Conservation (phyloP, 345 rosid species). For the Citrus maxima region DNA sequence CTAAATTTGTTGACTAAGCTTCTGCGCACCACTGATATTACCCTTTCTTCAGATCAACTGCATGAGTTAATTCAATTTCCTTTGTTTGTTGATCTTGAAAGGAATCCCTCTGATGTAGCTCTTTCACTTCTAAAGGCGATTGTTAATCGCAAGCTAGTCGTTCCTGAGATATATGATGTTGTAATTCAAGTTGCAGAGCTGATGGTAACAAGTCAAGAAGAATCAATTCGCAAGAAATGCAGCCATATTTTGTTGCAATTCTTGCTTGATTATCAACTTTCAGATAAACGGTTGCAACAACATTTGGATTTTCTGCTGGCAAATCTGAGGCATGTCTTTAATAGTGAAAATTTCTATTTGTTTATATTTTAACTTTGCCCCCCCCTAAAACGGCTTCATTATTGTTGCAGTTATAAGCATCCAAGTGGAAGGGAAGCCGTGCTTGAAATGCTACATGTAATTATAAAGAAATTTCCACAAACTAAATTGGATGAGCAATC, state of each 20-base stretch:
- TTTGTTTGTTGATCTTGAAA: conserved; percentile 76
- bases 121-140: conserved; percentile 79
- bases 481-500: conserved; percentile 59
- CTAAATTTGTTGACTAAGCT: conserved; percentile 77
- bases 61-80: conserved; percentile 72
- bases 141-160: conserved; percentile 69
- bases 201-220: conserved; percentile 84
- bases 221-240: conserved; percentile 68
- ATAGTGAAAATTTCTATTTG: not conserved
- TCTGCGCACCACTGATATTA: conserved; percentile 48
- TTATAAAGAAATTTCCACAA: conserved; percentile 60
- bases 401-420: conserved; percentile 66
- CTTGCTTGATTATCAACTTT: conserved; percentile 65
- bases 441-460: conserved; percentile 76
- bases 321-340: conserved; percentile 59
- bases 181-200: conserved; percentile 57
- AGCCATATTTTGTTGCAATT: conserved; percentile 73
- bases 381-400: conserved; percentile 1
- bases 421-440: conserved; percentile 87
- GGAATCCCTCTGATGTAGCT: conserved; percentile 59
- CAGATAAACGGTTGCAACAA: conserved; percentile 57
- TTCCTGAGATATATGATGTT: conserved; percentile 82
- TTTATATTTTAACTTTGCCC: conserved; percentile 8
- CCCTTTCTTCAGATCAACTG: conserved; percentile 71
- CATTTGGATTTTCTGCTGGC: conserved; percentile 62